Evolutionary conservation across 2,329 filamentous ascomycete genomes (phyloP).

Genomic region (Fusarium oxysporum): DNA sequence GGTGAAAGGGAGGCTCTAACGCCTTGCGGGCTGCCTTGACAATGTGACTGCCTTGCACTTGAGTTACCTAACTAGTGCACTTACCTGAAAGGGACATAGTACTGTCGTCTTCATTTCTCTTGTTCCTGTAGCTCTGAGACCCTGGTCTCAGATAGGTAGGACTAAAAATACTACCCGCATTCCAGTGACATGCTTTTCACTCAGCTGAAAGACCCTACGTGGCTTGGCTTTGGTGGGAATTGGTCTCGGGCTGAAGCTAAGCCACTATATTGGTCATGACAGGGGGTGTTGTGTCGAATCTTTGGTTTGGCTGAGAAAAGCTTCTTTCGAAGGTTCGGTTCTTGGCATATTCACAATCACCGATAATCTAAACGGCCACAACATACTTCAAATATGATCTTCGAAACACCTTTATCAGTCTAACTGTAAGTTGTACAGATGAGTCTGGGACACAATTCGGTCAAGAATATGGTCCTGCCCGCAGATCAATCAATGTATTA

Average conservation of each 20-base stretch:
- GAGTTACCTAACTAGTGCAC: slow-evolving; percentile 11
- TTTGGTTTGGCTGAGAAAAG: neutral
- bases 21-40: slow-evolving; percentile 34
- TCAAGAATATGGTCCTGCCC: neutral
- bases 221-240: slow-evolving; percentile 1
- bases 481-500: neutral
- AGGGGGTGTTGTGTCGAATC: slow-evolving; percentile 1
- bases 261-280: slow-evolving; percentile 2
- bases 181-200: slow-evolving; percentile 7
- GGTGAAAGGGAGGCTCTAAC: slow-evolving; percentile 12
- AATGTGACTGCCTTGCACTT: slow-evolving; percentile 20
- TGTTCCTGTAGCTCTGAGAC: neutral
- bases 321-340: slow-evolving; percentile 12
- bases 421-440: neutral
- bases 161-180: slow-evolving; percentile 26
- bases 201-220: slow-evolving; percentile 1
- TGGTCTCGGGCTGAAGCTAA: neutral
- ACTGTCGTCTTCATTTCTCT: neutral
- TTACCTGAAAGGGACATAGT: slow-evolving; percentile 30
- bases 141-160: neutral
- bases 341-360: neutral
- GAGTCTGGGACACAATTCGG: neutral
- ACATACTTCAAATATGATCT: neutral
- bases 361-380: neutral
- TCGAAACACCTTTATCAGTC: neutral